phyloP scores from a whole-genome alignment of 352 stramenopile genomes.

The Saprolegnia parasitica region DNA sequence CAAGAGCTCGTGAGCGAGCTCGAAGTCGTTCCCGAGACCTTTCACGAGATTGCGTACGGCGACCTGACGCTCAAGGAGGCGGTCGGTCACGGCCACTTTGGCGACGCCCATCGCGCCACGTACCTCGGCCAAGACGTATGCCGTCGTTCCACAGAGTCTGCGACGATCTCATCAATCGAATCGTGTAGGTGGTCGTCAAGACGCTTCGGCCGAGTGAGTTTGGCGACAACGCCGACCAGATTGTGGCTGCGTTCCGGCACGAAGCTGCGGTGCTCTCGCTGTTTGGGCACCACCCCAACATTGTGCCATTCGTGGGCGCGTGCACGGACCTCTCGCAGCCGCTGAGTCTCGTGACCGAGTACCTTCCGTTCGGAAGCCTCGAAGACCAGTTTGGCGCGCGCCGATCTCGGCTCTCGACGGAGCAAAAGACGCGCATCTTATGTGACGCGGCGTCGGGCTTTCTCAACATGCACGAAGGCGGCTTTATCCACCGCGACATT shows the following conservation, averaged over 20 bases:
- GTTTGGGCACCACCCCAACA: slow-evolving; percentile 76
- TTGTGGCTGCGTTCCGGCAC: slow-evolving; percentile 74
- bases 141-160: neutral
- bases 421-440: slow-evolving; percentile 58
- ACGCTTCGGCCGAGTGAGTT: slow-evolving; percentile 70
- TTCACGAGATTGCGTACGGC: slow-evolving; percentile 62
- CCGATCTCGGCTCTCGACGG: slow-evolving; percentile 37
- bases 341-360: slow-evolving; percentile 64
- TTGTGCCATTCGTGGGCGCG: slow-evolving; percentile 74
- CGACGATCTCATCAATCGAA: too few relatives aligned
- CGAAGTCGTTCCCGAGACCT: slow-evolving; percentile 73
- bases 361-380: slow-evolving; percentile 66
- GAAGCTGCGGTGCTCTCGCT: slow-evolving; percentile 73
- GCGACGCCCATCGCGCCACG: slow-evolving; percentile 60
- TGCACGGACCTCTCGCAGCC: slow-evolving; percentile 64
- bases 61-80: slow-evolving; percentile 66
- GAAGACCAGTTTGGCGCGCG: slow-evolving; percentile 43
- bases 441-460: slow-evolving; percentile 65
- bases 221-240: slow-evolving; percentile 66
- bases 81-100: slow-evolving; percentile 72
- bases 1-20: slow-evolving; percentile 37
- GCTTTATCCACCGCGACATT: slow-evolving; percentile 78
- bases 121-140: slow-evolving; percentile 51
- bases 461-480: slow-evolving; percentile 82
- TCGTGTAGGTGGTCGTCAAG: slow-evolving; percentile 65